These are phyloP conservation scores for Pontederia paniculata DNA, from an alignment of 176 grass and related monocot genomes.

Conservation along the genomic window DNA sequence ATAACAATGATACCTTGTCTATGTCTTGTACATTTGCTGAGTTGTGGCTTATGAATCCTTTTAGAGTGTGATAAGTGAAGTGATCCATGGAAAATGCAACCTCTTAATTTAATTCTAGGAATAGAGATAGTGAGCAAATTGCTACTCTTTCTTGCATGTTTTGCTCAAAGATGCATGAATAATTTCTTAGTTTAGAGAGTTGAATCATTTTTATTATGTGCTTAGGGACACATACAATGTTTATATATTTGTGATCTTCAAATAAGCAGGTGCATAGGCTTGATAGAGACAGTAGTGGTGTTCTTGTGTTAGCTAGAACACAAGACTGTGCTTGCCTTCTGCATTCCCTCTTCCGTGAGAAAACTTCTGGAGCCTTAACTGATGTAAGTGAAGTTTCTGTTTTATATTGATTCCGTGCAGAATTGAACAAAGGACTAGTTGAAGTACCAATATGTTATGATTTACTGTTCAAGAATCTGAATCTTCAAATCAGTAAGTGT, in stretches of 20 bases:
- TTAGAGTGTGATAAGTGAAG: too few relatives aligned
- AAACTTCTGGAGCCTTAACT: slow-evolving; percentile 83
- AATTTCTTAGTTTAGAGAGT: too few relatives aligned
- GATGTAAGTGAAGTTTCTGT: slow-evolving; percentile 44
- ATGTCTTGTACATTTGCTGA: neutral
- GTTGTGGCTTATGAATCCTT: too few relatives aligned
- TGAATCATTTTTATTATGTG: neutral
- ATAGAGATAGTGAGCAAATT: too few relatives aligned
- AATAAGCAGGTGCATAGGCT: slow-evolving; percentile 71
- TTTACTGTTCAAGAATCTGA: too few relatives aligned
- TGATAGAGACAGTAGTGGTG: slow-evolving; percentile 88
- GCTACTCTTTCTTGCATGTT: too few relatives aligned
- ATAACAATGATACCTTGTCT: slow-evolving; percentile 23
- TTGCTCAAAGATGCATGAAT: too few relatives aligned
- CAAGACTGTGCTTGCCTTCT: slow-evolving; percentile 68
- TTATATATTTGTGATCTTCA: neutral
- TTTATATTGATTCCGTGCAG: too few relatives aligned
- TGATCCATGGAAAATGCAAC: too few relatives aligned
- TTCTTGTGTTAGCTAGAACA: slow-evolving; percentile 78
- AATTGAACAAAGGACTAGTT: neutral
- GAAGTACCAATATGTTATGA: neutral
- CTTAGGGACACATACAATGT: neutral
- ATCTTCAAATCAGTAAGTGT: too few relatives aligned
- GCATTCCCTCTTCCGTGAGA: slow-evolving; percentile 89
- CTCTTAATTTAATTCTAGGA: too few relatives aligned